Evolutionary conservation across 139 green algal genomes (phyloP), one percentile per base, ranked within the genome.

Genomic region (Tetraselmis chui): DNA sequence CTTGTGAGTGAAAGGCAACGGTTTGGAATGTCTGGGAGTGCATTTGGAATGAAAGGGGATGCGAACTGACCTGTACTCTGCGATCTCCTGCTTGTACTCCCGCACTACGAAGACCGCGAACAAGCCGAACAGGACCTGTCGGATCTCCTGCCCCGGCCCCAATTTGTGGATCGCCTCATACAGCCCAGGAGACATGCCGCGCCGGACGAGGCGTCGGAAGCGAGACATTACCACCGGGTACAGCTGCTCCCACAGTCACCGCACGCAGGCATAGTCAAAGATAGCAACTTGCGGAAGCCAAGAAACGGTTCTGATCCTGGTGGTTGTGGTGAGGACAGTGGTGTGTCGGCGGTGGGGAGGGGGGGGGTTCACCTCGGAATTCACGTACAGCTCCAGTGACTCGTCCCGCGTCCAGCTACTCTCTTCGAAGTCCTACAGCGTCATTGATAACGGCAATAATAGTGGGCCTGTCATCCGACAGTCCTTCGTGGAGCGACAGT

Each of bases 51-150:
- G 32, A 27, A 32, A 45, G 23, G 28, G 2, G 1, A 1, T 1
- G n/a, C n/a, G n/a, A 31, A 23, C 45, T 31, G 75, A 86, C 84
- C 84, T 84, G 83, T 91, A 91, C 0, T 83, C 29, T 30, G 80
- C 58, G 59, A 91, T 82, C 76, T 92, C 81, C 1, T 83, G 32
- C 2, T n/a, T 83, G 80, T 84, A 89, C 0, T 78, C 78, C 23
- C 77, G 27, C 30, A 88, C 24, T 23, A 82, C 83, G 82, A 87
- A 88, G 11, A 81, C 75, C 2, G 84, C 84, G 84, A 89, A 91
- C 28, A 79, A 32, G 5, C 32, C 59, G 74, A 90, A 90, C 32
- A 91, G 84, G 0, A 30, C 77, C 23, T 88, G 45, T 81, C 85
- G 45, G 11, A 67, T 5, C 45, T 67, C 45, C 5, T 18, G 45